Evolutionary conservation across 345 rosid species (phyloP).

Genomic region (Nephelium lappaceum): DNA sequence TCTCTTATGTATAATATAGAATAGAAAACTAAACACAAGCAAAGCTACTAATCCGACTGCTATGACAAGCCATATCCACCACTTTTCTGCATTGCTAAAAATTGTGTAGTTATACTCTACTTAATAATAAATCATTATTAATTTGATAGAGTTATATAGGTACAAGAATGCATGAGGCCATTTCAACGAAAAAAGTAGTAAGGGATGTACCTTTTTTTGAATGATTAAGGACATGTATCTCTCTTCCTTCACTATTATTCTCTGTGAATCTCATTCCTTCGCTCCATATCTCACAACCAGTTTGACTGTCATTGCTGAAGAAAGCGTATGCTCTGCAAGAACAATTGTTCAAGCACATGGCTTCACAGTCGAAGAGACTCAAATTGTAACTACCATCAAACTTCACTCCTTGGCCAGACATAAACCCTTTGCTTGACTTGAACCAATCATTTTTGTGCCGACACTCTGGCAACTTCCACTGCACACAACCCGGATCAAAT

Average conservation of each 20-base stretch:
- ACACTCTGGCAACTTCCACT: neutral
- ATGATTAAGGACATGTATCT: neutral
- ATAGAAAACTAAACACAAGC: neutral
- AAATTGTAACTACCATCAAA: neutral
- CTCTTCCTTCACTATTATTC: neutral
- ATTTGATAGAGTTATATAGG: no score
- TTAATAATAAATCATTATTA: no score
- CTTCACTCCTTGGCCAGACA: neutral
- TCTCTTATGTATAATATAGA: neutral
- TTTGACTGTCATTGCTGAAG: neutral
- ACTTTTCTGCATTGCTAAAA: conserved; percentile 16
- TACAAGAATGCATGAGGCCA: neutral
- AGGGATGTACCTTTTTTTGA: neutral
- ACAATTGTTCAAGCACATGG: conserved; percentile 4
- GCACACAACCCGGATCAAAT: conserved; percentile 14
- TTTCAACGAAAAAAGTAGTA: neutral
- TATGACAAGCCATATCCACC: conserved; percentile 17
- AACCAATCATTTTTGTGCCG: neutral
- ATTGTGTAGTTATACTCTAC: neutral
- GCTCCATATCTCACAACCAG: conserved; percentile 11
- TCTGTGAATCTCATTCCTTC: neutral
- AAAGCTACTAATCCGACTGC: neutral
- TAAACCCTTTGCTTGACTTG: neutral
- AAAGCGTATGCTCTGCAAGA: conserved; percentile 4
- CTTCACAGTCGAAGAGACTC: conserved; percentile 5